Evolutionary conservation across 176 grass and related monocot genomes (phyloP).

Genomic region (Canna indica): DNA sequence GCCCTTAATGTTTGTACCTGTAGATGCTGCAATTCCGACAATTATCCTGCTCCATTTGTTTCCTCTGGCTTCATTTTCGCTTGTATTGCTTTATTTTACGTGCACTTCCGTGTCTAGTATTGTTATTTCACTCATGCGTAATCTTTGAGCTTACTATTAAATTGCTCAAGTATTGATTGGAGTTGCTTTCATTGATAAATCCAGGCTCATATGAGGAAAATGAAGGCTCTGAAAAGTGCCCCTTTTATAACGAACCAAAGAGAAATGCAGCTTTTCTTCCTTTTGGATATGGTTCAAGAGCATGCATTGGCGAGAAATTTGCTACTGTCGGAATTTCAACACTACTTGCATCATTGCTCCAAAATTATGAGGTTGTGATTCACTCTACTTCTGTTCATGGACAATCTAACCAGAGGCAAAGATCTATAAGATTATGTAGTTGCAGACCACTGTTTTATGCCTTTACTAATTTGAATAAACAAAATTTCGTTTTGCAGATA

Average conservation of each 20-base stretch:
- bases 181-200: slow-evolving; percentile 12
- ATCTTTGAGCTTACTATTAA: neutral
- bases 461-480: neutral
- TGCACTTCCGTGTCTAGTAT: too few species aligned
- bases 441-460: too few species aligned
- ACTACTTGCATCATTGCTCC: slow-evolving; percentile 55
- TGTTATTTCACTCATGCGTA: neutral
- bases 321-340: slow-evolving; percentile 52
- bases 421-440: too few species aligned
- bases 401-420: too few species aligned
- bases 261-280: slow-evolving; percentile 57
- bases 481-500: slow-evolving; percentile 45
- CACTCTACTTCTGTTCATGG: neutral
- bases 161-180: neutral
- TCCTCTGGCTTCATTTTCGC: neutral
- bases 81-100: too few species aligned
- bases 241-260: slow-evolving; percentile 25
- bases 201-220: slow-evolving; percentile 28
- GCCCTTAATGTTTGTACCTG: neutral
- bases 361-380: slow-evolving; percentile 51
- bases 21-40: neutral
- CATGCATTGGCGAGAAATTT: slow-evolving; percentile 71
- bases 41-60: neutral
- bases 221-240: slow-evolving; percentile 18
- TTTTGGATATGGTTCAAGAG: slow-evolving; percentile 72